Conservation (phyloP, 2,329 filamentous ascomycete species). For the Penicillium sclerotigenum region DNA sequence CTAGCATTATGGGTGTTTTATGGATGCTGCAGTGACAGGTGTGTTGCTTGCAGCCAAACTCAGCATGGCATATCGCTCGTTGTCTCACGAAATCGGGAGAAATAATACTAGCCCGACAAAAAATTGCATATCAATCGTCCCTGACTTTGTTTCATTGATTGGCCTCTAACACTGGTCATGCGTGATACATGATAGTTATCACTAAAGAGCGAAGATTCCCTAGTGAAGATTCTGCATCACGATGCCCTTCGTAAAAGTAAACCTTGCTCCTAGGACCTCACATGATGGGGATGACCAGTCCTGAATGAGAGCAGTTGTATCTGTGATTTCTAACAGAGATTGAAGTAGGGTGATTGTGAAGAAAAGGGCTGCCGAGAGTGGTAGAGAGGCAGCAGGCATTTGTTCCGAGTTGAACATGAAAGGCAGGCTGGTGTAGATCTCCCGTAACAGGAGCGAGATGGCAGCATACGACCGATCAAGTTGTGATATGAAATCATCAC, state of each 20-base stretch:
- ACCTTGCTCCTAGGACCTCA: neutral
- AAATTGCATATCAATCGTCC: no score
- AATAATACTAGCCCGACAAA: no score
- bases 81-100: neutral
- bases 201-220: no score
- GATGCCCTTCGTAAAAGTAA: neutral
- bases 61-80: neutral
- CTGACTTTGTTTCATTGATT: no score
- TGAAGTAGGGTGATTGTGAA: neutral
- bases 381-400: neutral
- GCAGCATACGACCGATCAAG: neutral
- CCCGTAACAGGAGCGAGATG: neutral
- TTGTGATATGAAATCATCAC: neutral
- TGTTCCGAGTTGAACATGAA: slow-evolving; percentile 3
- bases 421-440: neutral
- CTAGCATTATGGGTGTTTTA: neutral
- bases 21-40: neutral
- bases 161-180: neutral
- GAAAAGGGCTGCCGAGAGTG: neutral
- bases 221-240: neutral
- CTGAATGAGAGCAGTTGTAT: neutral
- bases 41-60: neutral
- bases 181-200: no score
- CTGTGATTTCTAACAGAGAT: neutral
- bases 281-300: neutral